Conservation (phyloP, 2,329 filamentous ascomycete species). For the Huntiella bhutanensis region DNA sequence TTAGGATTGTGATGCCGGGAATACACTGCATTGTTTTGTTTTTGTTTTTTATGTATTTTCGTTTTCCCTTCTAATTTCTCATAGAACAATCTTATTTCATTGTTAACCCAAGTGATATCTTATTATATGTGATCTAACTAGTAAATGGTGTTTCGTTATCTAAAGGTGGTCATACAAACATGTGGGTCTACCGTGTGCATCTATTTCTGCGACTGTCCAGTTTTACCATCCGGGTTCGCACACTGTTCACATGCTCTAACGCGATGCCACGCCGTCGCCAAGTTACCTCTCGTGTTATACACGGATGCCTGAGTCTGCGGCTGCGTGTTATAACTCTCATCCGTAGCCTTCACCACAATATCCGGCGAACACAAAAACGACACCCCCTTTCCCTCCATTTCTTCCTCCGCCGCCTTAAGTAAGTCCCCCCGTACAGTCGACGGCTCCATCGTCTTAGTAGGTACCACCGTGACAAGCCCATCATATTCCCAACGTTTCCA, state of each 20-base stretch:
- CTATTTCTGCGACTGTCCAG: too few relatives aligned
- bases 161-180: too few relatives aligned
- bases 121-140: too few relatives aligned
- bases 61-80: not conserved
- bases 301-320: conserved; percentile 40
- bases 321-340: conserved; percentile 48
- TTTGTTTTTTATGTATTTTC: not conserved
- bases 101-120: too few relatives aligned
- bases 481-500: conserved; percentile 46
- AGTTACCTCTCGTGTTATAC: conserved; percentile 45
- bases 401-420: not conserved
- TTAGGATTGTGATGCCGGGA: not conserved
- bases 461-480: conserved; percentile 18
- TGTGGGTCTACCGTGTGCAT: too few relatives aligned
- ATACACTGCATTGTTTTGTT: too few relatives aligned
- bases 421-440: conserved; percentile 5
- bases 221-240: not conserved
- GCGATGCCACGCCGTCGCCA: conserved; percentile 49
- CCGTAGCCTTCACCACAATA: conserved; percentile 45
- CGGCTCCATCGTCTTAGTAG: conserved; percentile 3
- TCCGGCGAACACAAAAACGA: conserved; percentile 24
- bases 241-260: conserved; percentile 24
- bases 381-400: conserved; percentile 1
- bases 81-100: not conserved
- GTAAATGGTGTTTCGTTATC: too few relatives aligned